Conservation (phyloP, 73 alveolate genomes). For the Breviolum minutum region DNA sequence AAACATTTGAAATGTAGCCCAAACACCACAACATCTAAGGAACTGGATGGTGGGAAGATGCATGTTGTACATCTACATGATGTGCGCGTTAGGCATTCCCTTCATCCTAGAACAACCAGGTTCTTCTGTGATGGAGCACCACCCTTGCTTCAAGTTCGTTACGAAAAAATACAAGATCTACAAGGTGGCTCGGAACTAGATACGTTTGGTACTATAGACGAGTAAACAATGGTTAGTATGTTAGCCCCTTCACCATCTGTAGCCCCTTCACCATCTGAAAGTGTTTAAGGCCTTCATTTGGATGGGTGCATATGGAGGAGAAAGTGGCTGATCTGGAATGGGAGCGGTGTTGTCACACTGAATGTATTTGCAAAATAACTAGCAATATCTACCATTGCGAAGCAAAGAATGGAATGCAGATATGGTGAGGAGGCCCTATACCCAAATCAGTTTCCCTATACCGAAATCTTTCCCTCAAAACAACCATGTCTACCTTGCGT, state of each 20-base stretch:
- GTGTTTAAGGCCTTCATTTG: not conserved
- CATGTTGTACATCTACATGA: not conserved
- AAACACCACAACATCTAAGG: not conserved
- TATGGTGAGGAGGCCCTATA: not conserved
- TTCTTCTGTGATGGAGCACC: not conserved
- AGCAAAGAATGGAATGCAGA: not conserved
- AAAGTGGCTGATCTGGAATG: not conserved
- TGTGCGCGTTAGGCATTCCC: not conserved
- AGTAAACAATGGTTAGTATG: not conserved
- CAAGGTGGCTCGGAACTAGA: not conserved
- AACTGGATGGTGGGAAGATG: not conserved
- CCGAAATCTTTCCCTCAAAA: not conserved
- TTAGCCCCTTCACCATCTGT: not conserved
- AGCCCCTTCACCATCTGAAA: not conserved
- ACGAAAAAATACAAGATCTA: not conserved
- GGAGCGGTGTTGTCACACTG: not conserved
- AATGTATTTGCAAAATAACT: not conserved
- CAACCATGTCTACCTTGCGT: not conserved
- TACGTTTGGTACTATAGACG: not conserved
- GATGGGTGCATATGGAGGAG: not conserved
- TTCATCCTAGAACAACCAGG: not conserved
- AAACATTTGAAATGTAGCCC: too few relatives aligned
- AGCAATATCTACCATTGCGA: not conserved
- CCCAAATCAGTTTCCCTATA: not conserved
- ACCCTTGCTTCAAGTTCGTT: not conserved